Base-by-base conservation (phyloP, 768 basidiomycete genomes). In the Mycena venus region DNA sequence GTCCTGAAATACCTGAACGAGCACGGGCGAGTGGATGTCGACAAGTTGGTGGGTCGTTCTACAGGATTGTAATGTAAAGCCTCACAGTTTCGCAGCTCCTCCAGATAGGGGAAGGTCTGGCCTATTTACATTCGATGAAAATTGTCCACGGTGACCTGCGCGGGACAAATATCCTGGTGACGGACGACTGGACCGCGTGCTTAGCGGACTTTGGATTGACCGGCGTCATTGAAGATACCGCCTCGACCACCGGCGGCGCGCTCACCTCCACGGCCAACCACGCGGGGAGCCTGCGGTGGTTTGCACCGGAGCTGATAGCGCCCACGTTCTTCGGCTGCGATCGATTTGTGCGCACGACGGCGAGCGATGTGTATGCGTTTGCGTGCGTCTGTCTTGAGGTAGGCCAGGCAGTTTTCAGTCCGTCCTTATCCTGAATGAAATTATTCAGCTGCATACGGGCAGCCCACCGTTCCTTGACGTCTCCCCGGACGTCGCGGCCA, bases 1-100 rank as follows among this genome's bases (percentile, higher is more conserved):
- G 68, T 81, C 27, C n/a, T 77, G 5, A 65, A 75, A 36, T 78
- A 77, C 63, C 68, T 78, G 38, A 73, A 71, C 21, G 47, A 74
- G 21, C 73, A 77, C 47, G 78, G 78, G 6, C 65, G 62, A 6
- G 55, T 61, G 2, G 69, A 77, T 40, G 72, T 80, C 29, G 72
- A 77, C 74, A n/a, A 76, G 75, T 58, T 59, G 66, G 60, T 63
- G 49, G 25, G 49, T 25, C 17, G 7, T 1, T 44, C 42, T 1
- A 44, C 15, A 7, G 15, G 42, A 44, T 17, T 44, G 42, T 19
- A 44, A 19, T 7, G 42, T 19, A 7, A n/a, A 4, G 42, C 42
- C 42, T 44, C 42, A 44, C 42, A 19, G 7, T 44, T 6, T 14
- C 23, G 9, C 25, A 51, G 49, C 49, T 65, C n/a, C 34, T 65